A percentile compares a stretch with the other conserved stretches of the same genome.
Evolutionary conservation across 2,329 filamentous ascomycete species (phyloP).

Genomic region (Ampelomyces quisqualis): DNA sequence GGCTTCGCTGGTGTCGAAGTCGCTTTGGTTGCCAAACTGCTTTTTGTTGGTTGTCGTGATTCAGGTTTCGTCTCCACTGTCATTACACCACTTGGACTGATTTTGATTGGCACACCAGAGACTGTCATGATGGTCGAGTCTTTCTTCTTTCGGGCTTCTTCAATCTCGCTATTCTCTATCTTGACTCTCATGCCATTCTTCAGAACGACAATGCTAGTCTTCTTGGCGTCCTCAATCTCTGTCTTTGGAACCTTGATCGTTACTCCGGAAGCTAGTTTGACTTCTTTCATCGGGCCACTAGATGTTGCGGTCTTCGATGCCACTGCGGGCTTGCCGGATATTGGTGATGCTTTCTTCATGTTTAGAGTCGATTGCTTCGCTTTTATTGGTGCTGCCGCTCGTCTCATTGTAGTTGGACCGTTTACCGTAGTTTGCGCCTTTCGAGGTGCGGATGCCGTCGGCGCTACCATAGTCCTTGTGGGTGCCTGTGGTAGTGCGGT

Average conservation of each 20-base stretch:
- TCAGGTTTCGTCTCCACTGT: slow-evolving; percentile 20
- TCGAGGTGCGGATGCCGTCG: slow-evolving; percentile 13
- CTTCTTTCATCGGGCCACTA: slow-evolving; percentile 30
- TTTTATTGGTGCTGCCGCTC: slow-evolving; percentile 6
- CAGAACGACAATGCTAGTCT: slow-evolving; percentile 32
- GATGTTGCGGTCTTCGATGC: slow-evolving; percentile 17
- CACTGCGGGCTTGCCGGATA: slow-evolving; percentile 6
- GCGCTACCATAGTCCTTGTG: slow-evolving; percentile 23
- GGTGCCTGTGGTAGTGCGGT: slow-evolving; percentile 31
- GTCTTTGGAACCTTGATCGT: slow-evolving; percentile 38
- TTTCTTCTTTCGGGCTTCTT: slow-evolving; percentile 34
- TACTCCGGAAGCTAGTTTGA: slow-evolving; percentile 35
- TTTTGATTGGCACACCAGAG: slow-evolving; percentile 37
- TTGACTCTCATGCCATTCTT: slow-evolving; percentile 34
- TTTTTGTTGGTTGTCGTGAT: slow-evolving; percentile 5
- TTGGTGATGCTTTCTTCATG: slow-evolving; percentile 8
- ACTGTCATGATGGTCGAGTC: slow-evolving; percentile 30
- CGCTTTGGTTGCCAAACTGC: slow-evolving; percentile 8
- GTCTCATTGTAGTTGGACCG: slow-evolving; percentile 17
- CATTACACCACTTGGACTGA: slow-evolving; percentile 29
- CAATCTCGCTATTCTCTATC: slow-evolving; percentile 36
- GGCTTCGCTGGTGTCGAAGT: background rate
- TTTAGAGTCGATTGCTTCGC: slow-evolving; percentile 12
- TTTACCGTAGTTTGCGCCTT: slow-evolving; percentile 33
- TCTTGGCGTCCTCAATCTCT: slow-evolving; percentile 35